phyloP scores from a whole-genome alignment of 352 stramenopile species.

The Globisporangium uncinulatum region DNA sequence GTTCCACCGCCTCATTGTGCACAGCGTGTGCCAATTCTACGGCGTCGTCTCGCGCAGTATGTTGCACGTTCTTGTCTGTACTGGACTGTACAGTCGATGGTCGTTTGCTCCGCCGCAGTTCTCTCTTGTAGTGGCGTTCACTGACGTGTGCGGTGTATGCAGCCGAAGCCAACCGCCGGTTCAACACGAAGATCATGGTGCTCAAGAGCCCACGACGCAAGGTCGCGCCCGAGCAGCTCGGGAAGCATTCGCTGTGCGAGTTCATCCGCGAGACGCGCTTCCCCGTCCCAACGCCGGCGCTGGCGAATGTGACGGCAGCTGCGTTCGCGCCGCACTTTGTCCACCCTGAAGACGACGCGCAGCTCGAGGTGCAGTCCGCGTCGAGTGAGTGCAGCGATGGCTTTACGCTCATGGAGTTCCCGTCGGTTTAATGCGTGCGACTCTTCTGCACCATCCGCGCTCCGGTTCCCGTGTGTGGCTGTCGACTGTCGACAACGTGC shows the following conservation, averaged over 20 bases:
- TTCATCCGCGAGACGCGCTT: slow-evolving; percentile 76
- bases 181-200: slow-evolving; percentile 83
- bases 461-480: slow-evolving; percentile 11
- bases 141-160: not conserved
- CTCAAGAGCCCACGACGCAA: slow-evolving; percentile 57
- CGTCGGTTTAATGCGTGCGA: slow-evolving; percentile 38
- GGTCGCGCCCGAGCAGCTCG: slow-evolving; percentile 36
- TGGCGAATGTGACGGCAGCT: slow-evolving; percentile 5
- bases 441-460: not conserved
- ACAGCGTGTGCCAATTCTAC: slow-evolving; percentile 88
- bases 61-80: slow-evolving; percentile 12
- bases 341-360: slow-evolving; percentile 18
- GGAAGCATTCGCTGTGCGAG: slow-evolving; percentile 62
- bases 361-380: slow-evolving; percentile 58
- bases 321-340: slow-evolving; percentile 8
- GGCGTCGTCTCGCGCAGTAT: slow-evolving; percentile 76
- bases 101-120: too few species aligned
- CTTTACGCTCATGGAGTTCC: slow-evolving; percentile 67
- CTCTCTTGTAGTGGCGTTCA: too few species aligned
- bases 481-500: not conserved
- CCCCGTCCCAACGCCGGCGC: not conserved
- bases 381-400: slow-evolving; percentile 82
- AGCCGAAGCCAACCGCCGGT: slow-evolving; percentile 61
- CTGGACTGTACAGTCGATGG: not conserved
- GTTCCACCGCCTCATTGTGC: slow-evolving; percentile 84